Percentiles rank a stretch among this genome's conserved stretches.
These are phyloP conservation scores for Puya raimondii DNA, from an alignment of 176 grass and related monocot genomes.

Conservation along the genomic window DNA sequence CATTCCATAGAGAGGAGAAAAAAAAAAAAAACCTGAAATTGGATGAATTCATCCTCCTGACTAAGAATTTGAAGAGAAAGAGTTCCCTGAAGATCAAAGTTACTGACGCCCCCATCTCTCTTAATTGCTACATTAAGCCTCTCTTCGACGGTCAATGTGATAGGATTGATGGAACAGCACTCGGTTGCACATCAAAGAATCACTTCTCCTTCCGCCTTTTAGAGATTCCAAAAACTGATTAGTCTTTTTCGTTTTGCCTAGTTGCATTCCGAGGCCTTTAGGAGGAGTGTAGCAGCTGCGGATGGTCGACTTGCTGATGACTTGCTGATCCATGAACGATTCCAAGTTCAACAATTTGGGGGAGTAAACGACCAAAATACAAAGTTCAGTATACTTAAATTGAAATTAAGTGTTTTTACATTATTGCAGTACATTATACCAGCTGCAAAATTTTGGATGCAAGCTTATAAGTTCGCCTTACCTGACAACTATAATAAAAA, in stretches of 20 bases:
- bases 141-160: slow-evolving; percentile 79
- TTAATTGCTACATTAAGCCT: slow-evolving; percentile 57
- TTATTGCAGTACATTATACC: too few relatives aligned
- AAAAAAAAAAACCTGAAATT: slow-evolving; percentile 57
- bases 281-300: slow-evolving; percentile 44
- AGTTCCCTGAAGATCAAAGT: slow-evolving; percentile 73
- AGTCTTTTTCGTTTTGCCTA: slow-evolving; percentile 65
- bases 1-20: background rate
- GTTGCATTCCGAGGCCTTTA: slow-evolving; percentile 84
- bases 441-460: too few relatives aligned
- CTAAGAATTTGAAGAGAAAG: slow-evolving; percentile 78
- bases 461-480: too few relatives aligned
- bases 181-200: slow-evolving; percentile 70
- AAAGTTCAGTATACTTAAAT: background rate
- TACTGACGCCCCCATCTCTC: slow-evolving; percentile 71
- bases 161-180: slow-evolving; percentile 34
- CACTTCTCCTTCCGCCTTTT: slow-evolving; percentile 82
- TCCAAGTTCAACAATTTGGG: background rate
- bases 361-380: background rate
- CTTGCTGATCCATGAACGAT: too few relatives aligned
- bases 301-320: slow-evolving; percentile 32
- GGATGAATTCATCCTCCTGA: slow-evolving; percentile 67
- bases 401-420: too few relatives aligned
- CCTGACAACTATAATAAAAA: too few relatives aligned
- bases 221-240: slow-evolving; percentile 85